Percentiles rank a stretch among this genome's conserved stretches.
phyloP scores from a whole-genome alignment of 164 flowering plant species.

The Buxus sempervirens region DNA sequence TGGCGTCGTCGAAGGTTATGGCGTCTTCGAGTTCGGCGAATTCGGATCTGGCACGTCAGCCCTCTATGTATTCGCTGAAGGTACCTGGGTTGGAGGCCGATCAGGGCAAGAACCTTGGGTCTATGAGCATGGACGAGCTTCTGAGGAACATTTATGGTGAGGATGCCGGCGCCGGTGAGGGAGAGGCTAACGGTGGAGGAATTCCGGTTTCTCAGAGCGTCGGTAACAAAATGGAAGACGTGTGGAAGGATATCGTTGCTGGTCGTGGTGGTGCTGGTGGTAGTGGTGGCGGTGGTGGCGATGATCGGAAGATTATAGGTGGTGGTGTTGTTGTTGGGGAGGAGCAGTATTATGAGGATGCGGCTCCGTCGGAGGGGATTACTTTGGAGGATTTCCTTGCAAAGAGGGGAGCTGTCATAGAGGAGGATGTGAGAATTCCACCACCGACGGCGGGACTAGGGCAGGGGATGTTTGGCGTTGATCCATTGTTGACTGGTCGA shows the following conservation, averaged over 20 bases:
- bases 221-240: constrained; percentile 35
- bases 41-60: constrained; percentile 46
- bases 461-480: constrained; percentile 34
- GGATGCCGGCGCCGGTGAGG: constrained; percentile 24
- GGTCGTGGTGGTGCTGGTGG: neutral
- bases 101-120: constrained; percentile 10
- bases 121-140: constrained; percentile 51
- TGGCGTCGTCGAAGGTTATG: constrained; percentile 50
- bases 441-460: constrained; percentile 26
- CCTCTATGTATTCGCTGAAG: constrained; percentile 27
- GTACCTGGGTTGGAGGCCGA: constrained; percentile 7
- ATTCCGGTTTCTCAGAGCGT: constrained; percentile 8
- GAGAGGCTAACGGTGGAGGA: neutral
- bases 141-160: constrained; percentile 31
- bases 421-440: constrained; percentile 37
- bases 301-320: constrained; percentile 11
- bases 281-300: constrained; percentile 6
- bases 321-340: constrained; percentile 17
- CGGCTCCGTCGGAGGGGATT: constrained; percentile 39
- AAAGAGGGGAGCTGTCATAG: constrained; percentile 41
- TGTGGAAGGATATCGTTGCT: constrained; percentile 56
- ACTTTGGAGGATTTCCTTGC: constrained; percentile 74
- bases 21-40: constrained; percentile 38
- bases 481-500: constrained; percentile 22
- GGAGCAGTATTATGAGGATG: constrained; percentile 31